Evolutionary conservation across 164 flowering plant genomes (phyloP), one percentile per base, ranked within the genome.

Genomic region (Vitis cinerea): DNA sequence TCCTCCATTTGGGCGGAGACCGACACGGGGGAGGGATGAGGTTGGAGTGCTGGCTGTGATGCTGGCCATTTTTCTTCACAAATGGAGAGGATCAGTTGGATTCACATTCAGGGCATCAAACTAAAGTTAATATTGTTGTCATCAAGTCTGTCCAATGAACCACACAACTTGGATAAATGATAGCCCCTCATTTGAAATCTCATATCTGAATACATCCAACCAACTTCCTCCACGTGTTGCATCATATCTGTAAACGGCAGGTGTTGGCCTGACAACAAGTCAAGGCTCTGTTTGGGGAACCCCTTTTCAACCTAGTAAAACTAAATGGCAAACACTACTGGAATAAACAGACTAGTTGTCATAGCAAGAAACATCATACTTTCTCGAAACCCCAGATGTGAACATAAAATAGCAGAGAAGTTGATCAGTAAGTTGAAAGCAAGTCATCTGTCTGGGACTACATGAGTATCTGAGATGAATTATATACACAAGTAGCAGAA

Each of bases 141-240:
- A 10, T 15, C 49, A 51, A 48, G 59, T 53, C 27, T 58, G 52
- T 53, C 49, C 68, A 57, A 56, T 29, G 44, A 71, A 75, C 76
- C 72, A 74, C 71, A 72, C 50, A 50, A 53, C 56, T 44, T 57
- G 72, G 76, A 77, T 77, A 30, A 76, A 66, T 75, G 65, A 56
- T 6, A 65, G 53, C 84, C 83, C 56, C 62, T 49, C 77, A 61
- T 74, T 75, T 63, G 63, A 69, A 65, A 82, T 79, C 79, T 79
- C 54, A 64, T 74, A 88, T 86, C 92, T 61, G n/a, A 50, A 19
- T 4, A 3, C 11, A 3, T 1, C 92, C 88, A 88, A 83, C 59
- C 63, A 68, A 0, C 9, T 48, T 13, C 59, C 51, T 73, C 81
- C 88, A 82, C 87, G 85, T 86, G 87, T 76, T 67, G 57, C 72